phyloP scores from a whole-genome alignment of 768 basidiomycete genomes.

The Porphyrellus cyaneotinctus region DNA sequence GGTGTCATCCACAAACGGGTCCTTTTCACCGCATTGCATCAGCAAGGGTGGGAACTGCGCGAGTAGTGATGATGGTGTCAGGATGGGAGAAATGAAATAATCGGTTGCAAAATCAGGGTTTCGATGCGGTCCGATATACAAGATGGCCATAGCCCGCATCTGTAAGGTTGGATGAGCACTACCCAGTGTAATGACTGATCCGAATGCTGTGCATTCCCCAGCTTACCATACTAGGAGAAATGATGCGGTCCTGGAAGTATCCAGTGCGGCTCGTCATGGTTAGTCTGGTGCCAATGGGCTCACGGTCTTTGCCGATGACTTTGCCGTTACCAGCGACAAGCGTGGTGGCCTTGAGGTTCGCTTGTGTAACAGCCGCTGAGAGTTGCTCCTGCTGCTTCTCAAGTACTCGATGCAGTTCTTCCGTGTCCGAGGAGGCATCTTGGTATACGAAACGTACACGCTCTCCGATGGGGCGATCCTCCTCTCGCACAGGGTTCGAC shows the following conservation, averaged over 20 bases:
- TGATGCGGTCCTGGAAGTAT: conserved; percentile 89
- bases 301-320: conserved; percentile 36
- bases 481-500: conserved; percentile 48
- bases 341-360: conserved; percentile 42
- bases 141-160: conserved; percentile 99
- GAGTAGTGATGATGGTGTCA: conserved; percentile 77
- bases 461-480: conserved; percentile 71
- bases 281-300: conserved; percentile 78
- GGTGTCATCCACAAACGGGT: conserved; percentile 95
- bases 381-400: conserved; percentile 51
- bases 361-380: conserved; percentile 48
- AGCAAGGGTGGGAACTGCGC: conserved; percentile 92
- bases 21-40: conserved; percentile 94
- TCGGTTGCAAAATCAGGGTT: conserved; percentile 94
- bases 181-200: background rate
- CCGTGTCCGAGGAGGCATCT: conserved; percentile 13
- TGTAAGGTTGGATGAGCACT: conserved; percentile 33
- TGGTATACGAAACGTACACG: conserved; percentile 61
- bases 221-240: conserved; percentile 94
- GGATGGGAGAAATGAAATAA: conserved; percentile 93
- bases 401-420: conserved; percentile 22
- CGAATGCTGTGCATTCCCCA: background rate
- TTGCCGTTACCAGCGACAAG: conserved; percentile 29
- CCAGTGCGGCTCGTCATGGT: conserved; percentile 95
- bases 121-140: conserved; percentile 91